Percentiles rank a stretch among this genome's conserved stretches.
phyloP scores from a whole-genome alignment of 208 protist species.

The Leishmania aethiopica region DNA sequence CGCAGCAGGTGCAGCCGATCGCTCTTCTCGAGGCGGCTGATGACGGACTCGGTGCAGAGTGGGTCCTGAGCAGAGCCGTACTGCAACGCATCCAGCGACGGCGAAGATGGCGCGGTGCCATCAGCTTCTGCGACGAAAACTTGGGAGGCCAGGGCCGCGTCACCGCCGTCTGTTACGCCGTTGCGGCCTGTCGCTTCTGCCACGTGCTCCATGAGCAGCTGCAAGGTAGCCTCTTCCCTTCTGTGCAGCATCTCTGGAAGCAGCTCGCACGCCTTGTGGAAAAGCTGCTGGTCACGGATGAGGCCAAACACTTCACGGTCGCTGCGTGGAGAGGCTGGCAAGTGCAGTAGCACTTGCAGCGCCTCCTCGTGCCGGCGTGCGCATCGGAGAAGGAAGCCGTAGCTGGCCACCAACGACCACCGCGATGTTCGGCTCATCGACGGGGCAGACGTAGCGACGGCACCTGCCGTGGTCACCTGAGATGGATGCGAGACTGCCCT shows the following conservation, averaged over 20 bases:
- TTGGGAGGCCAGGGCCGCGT: background rate
- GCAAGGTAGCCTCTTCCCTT: conserved; percentile 46
- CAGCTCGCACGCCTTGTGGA: conserved; percentile 40
- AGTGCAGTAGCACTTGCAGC: conserved; percentile 57
- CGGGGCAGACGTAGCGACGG: background rate
- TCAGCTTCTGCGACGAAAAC: background rate
- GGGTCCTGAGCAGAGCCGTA: conserved; percentile 29
- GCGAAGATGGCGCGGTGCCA: background rate
- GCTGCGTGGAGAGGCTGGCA: conserved; percentile 36
- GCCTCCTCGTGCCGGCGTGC: conserved; percentile 56
- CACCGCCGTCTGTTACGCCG: background rate
- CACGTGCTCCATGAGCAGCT: conserved; percentile 56
- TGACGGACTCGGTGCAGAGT: conserved; percentile 44
- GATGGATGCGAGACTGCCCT: background rate
- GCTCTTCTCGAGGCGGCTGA: conserved; percentile 47
- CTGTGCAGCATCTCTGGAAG: conserved; percentile 63
- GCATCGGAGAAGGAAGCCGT: conserved; percentile 55
- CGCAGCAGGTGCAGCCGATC: conserved; percentile 56
- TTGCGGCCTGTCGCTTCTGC: background rate
- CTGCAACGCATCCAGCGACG: conserved; percentile 11
- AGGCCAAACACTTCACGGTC: conserved; percentile 30
- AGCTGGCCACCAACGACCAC: conserved; percentile 51
- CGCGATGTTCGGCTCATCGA: conserved; percentile 34
- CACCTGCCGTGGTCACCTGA: background rate
- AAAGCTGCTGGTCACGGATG: conserved; percentile 34